phyloP scores from a whole-genome alignment of 192 early-diverging fungal species.

The Anaeromyces robustus region DNA sequence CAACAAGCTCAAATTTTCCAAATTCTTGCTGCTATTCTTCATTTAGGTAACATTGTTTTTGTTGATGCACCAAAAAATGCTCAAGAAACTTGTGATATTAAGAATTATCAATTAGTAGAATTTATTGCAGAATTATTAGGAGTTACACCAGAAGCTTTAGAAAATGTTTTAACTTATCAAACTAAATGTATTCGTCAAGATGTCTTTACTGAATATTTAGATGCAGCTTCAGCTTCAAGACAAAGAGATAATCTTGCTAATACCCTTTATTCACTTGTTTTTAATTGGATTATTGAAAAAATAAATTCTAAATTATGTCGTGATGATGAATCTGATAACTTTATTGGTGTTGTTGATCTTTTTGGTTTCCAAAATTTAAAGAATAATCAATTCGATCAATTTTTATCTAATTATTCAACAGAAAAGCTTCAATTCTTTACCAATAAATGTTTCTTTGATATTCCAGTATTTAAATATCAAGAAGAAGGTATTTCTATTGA shows the following conservation, averaged over 20 bases:
- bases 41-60: constrained; percentile 79
- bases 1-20: constrained; percentile 74
- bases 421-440: constrained; percentile 50
- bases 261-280: constrained; percentile 66
- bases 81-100: constrained; percentile 59
- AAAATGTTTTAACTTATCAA: constrained; percentile 63
- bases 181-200: constrained; percentile 69
- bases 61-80: constrained; percentile 46
- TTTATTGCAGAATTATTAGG: constrained; percentile 70
- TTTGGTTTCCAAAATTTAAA: constrained; percentile 56
- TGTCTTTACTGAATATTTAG: constrained; percentile 65
- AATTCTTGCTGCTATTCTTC: constrained; percentile 66
- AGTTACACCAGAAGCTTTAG: constrained; percentile 48
- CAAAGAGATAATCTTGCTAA: constrained; percentile 70
- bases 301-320: constrained; percentile 68
- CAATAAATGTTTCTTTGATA: constrained; percentile 54
- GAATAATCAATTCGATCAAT: constrained; percentile 30
- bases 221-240: constrained; percentile 45
- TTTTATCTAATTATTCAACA: background rate
- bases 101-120: constrained; percentile 57
- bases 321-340: constrained; percentile 53
- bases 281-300: constrained; percentile 80
- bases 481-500: background rate
- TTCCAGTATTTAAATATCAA: constrained; percentile 1
- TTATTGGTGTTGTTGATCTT: constrained; percentile 78